Percentiles rank a stretch among this genome's conserved stretches.
Evolutionary conservation across 2,329 filamentous ascomycete genomes (phyloP).

Genomic region (Arthrocladium fulminans): DNA sequence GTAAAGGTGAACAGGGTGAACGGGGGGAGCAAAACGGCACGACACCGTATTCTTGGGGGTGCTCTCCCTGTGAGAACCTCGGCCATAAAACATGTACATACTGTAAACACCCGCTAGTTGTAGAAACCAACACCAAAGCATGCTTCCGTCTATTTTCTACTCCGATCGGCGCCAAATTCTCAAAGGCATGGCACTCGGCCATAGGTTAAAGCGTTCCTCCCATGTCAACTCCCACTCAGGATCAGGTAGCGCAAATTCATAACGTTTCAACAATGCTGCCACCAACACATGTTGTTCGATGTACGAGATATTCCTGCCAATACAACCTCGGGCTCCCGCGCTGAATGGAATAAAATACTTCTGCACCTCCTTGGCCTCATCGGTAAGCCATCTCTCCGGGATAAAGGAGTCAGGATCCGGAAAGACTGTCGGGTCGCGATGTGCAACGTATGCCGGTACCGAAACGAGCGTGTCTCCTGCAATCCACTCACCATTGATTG

Average conservation of each 20-base stretch:
- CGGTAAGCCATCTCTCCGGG: slow-evolving; percentile 15
- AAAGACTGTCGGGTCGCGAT: not conserved
- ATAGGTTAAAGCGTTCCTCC: not conserved
- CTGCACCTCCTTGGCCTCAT: slow-evolving; percentile 19
- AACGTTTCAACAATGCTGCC: slow-evolving; percentile 36
- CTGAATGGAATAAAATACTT: slow-evolving; percentile 30
- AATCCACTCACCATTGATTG: slow-evolving; percentile 9
- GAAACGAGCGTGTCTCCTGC: not conserved
- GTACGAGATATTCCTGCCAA: slow-evolving; percentile 28
- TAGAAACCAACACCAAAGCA: too few relatives aligned
- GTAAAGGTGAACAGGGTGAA: too few relatives aligned
- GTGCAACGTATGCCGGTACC: not conserved
- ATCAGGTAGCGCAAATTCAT: slow-evolving; percentile 32
- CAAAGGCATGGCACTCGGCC: not conserved
- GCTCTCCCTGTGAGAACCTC: too few relatives aligned
- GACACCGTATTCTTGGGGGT: too few relatives aligned
- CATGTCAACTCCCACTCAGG: slow-evolving; percentile 22
- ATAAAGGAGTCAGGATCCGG: slow-evolving; percentile 4
- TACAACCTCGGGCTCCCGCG: slow-evolving; percentile 32
- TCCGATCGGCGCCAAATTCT: too few relatives aligned
- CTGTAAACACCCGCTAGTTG: too few relatives aligned
- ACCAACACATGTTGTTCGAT: slow-evolving; percentile 41
- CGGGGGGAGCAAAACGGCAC: too few relatives aligned
- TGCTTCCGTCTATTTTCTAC: too few relatives aligned
- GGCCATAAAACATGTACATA: too few relatives aligned